A percentile compares a stretch with the other conserved stretches of the same genome.
These are phyloP conservation scores for Castanea crenata DNA, from an alignment of 306 rosid genomes.

Conservation along the genomic window DNA sequence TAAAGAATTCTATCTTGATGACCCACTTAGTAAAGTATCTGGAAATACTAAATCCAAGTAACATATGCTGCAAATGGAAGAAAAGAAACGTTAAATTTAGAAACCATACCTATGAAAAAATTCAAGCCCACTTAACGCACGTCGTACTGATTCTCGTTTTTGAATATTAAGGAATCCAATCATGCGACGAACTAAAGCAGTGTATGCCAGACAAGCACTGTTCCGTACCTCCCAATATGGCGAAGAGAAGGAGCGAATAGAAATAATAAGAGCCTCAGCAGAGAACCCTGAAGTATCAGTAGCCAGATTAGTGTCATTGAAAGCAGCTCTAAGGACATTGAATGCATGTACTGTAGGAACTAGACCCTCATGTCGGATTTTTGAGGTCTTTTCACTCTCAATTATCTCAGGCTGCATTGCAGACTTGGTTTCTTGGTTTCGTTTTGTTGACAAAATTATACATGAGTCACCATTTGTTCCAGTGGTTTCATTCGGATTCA, in stretches of 20 bases:
- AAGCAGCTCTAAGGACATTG: constrained; percentile 84
- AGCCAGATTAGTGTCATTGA: constrained; percentile 92
- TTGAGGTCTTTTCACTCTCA: constrained; percentile 48
- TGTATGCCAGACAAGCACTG: constrained; percentile 91
- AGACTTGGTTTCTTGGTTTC: constrained; percentile 30
- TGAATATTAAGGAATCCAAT: constrained; percentile 91
- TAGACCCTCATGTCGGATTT: constrained; percentile 91
- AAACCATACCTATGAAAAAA: constrained; percentile 83
- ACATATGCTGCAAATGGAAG: not conserved
- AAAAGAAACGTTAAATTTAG: constrained; percentile 13
- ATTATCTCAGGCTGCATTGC: constrained; percentile 35
- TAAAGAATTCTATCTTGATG: not conserved
- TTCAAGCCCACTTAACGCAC: constrained; percentile 89
- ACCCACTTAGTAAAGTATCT: not conserved
- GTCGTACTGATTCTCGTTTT: constrained; percentile 83
- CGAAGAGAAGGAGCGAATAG: constrained; percentile 86
- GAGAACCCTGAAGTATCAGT: constrained; percentile 94
- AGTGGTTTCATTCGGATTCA: constrained; percentile 44
- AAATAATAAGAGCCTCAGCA: constrained; percentile 82
- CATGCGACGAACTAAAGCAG: constrained; percentile 94
- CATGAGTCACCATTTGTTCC: constrained; percentile 33
- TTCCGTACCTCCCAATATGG: constrained; percentile 95
- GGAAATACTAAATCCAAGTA: not conserved
- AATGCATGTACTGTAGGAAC: constrained; percentile 96
- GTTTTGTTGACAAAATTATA: constrained; percentile 28